These are phyloP conservation scores for Viridothelium virens DNA, from an alignment of 495 filamentous ascomycete genomes.

Conservation along the genomic window DNA sequence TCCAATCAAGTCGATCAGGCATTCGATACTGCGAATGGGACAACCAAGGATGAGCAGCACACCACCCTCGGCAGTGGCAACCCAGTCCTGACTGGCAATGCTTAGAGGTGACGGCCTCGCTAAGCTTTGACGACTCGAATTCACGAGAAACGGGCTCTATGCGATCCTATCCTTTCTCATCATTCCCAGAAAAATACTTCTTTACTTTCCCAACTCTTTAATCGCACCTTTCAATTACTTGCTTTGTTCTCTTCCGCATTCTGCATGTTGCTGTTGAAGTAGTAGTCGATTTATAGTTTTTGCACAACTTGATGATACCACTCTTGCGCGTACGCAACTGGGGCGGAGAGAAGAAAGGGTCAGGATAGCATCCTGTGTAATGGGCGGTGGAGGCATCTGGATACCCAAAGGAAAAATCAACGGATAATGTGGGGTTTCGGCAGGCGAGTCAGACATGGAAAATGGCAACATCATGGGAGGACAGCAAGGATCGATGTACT, in stretches of 20 bases:
- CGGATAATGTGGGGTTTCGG: too few species aligned
- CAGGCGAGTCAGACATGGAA: background rate
- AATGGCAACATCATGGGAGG: background rate
- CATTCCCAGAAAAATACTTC: background rate
- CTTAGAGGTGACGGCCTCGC: conserved; percentile 25
- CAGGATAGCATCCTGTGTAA: background rate
- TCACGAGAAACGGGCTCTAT: too few species aligned
- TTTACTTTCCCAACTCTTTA: background rate
- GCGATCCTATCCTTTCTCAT: background rate
- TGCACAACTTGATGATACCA: conserved; percentile 13
- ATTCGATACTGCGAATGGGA: conserved; percentile 17
- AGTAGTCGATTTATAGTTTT: background rate
- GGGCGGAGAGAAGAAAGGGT: background rate
- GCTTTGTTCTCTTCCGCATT: background rate
- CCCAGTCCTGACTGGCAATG: conserved; percentile 40
- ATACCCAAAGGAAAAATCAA: background rate
- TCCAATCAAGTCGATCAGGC: conserved; percentile 48
- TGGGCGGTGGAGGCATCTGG: background rate
- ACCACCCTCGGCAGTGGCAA: conserved; percentile 43
- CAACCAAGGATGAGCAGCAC: conserved; percentile 21
- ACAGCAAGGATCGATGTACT: background rate
- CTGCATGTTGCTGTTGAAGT: background rate
- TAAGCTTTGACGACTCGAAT: background rate
- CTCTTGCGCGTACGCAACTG: conserved; percentile 7
- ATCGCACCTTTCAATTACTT: background rate